Conservation (phyloP, 768 basidiomycete species). For the Cystobasidium ongulense region DNA sequence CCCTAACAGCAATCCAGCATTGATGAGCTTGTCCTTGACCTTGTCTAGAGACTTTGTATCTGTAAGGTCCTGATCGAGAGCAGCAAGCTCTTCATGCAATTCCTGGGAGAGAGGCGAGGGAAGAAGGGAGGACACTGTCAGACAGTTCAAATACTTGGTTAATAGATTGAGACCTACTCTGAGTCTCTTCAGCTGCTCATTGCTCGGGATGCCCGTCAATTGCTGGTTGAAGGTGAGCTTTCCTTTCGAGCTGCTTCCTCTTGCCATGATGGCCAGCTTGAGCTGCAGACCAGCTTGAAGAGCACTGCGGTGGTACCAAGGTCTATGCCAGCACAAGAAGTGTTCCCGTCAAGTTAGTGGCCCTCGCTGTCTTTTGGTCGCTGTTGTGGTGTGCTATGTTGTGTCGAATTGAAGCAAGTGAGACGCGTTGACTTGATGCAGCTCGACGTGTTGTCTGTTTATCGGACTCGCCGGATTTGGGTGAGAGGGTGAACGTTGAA, state of each 20-base stretch:
- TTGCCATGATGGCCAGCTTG: background rate
- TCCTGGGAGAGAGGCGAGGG: slow-evolving; percentile 38
- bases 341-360: no score
- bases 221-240: slow-evolving; percentile 17
- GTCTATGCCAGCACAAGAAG: no score
- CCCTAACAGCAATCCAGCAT: slow-evolving; percentile 72
- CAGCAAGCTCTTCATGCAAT: slow-evolving; percentile 54
- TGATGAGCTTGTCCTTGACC: slow-evolving; percentile 70
- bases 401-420: no score
- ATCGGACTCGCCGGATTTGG: no score
- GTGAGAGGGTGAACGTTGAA: no score
- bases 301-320: no score
- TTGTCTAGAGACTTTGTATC: slow-evolving; percentile 63
- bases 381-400: no score
- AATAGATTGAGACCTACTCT: background rate
- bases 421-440: no score
- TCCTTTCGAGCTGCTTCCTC: background rate
- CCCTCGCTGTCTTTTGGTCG: no score
- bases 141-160: no score
- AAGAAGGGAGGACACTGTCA: background rate
- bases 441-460: no score
- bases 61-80: slow-evolving; percentile 77
- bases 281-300: background rate
- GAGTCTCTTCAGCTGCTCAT: background rate
- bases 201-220: slow-evolving; percentile 1